Percentiles rank a stretch among this genome's conserved stretches.
These are phyloP conservation scores for Metroxylon sagu DNA, from an alignment of 176 grass and related monocot genomes.

Conservation along the genomic window DNA sequence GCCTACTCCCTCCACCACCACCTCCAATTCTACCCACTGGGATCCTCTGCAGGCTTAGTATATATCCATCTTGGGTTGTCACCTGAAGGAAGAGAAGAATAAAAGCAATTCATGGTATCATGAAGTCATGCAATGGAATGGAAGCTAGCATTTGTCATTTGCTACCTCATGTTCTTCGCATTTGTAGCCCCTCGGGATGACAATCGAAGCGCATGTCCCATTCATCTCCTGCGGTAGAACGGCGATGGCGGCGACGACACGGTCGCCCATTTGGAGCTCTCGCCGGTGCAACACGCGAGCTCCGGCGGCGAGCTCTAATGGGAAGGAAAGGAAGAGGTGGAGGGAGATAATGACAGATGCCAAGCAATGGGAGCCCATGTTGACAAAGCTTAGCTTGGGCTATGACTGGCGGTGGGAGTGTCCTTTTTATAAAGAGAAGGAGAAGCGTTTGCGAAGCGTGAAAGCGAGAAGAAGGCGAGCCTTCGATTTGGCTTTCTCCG, in stretches of 20 bases:
- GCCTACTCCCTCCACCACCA: conserved; percentile 10
- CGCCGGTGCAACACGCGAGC: no score
- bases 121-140: no score
- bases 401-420: no score
- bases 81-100: conserved; percentile 16
- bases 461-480: no score
- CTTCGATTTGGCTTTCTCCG: no score
- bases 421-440: no score
- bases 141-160: no score
- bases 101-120: no score
- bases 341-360: conserved; percentile 5
- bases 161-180: conserved; percentile 70
- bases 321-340: not conserved
- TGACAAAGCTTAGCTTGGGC: not conserved
- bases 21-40: conserved; percentile 24
- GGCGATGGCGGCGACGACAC: not conserved
- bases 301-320: not conserved
- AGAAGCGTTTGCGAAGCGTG: no score
- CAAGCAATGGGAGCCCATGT: conserved; percentile 16
- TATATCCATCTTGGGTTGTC: conserved; percentile 68
- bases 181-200: conserved; percentile 48
- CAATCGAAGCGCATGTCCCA: conserved; percentile 31
- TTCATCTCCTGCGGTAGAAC: not conserved
- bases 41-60: conserved; percentile 64
- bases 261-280: no score